phyloP scores from a whole-genome alignment of 164 flowering plant genomes.

The Berberis thunbergii region DNA sequence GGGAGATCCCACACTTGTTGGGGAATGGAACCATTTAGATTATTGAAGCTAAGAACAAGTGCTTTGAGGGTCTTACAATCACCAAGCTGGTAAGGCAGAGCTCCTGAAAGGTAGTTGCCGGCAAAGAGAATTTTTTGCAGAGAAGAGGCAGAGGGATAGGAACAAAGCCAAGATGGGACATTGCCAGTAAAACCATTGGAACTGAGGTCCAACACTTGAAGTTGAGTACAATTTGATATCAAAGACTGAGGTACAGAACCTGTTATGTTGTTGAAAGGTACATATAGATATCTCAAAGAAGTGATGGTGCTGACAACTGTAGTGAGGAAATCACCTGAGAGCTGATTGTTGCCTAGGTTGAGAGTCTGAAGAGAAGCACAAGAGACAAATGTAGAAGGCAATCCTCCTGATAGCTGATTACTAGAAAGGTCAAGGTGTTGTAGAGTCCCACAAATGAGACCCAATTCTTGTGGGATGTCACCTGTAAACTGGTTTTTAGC shows the following conservation, averaged over 20 bases:
- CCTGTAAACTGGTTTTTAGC: conserved; percentile 51
- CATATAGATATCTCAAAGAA: conserved; percentile 31
- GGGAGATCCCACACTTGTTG: conserved; percentile 53
- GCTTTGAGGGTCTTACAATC: conserved; percentile 44
- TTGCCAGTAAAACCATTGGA: conserved; percentile 53
- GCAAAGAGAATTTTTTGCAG: conserved; percentile 45
- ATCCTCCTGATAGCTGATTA: conserved; percentile 43
- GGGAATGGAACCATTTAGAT: conserved; percentile 51
- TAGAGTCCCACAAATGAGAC: conserved; percentile 35
- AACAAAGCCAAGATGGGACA: conserved; percentile 56
- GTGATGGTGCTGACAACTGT: conserved; percentile 41
- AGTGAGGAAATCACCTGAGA: conserved; percentile 49
- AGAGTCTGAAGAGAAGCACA: conserved; percentile 46
- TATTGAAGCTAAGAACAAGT: conserved; percentile 76
- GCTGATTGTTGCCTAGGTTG: conserved; percentile 51
- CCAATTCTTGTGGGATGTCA: conserved; percentile 50
- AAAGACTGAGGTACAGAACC: conserved; percentile 54
- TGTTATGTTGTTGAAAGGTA: conserved; percentile 57
- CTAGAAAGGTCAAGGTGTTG: conserved; percentile 55
- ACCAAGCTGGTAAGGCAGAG: conserved; percentile 50
- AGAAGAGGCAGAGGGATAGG: conserved; percentile 12
- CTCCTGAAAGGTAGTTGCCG: conserved; percentile 48
- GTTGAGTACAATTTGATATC: conserved; percentile 31
- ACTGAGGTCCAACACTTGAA: conserved; percentile 63
- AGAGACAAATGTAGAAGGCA: conserved; percentile 41